A percentile compares a stretch with the other conserved stretches of the same genome.
phyloP scores from a whole-genome alignment of 129 eudicot species.

The Rutidosis leptorrhynchoides region DNA sequence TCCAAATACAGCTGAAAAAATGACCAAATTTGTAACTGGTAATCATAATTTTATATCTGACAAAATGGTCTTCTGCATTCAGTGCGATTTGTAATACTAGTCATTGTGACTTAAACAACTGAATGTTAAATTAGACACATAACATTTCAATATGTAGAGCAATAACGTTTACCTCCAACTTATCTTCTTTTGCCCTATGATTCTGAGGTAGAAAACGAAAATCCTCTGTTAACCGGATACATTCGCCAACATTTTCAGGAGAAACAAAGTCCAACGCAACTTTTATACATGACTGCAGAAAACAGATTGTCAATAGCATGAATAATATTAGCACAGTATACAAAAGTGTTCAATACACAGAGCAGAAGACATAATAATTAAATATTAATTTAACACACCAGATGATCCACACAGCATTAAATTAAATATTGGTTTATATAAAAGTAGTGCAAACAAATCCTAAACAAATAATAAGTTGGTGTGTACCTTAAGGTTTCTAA shows the following conservation, averaged over 20 bases:
- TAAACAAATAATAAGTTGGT: too few species aligned
- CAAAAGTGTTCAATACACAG: too few species aligned
- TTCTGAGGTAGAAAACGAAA: constrained; percentile 49
- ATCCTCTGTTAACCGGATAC: constrained; percentile 50
- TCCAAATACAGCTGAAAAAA: not conserved
- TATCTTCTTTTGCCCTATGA: constrained; percentile 65
- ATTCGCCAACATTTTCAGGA: constrained; percentile 64
- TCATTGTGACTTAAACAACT: not conserved
- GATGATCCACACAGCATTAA: too few species aligned
- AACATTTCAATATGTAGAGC: not conserved
- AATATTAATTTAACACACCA: too few species aligned
- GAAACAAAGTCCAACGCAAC: constrained; percentile 60
- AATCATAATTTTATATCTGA: not conserved
- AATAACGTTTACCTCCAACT: constrained; percentile 48
- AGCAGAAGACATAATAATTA: too few species aligned
- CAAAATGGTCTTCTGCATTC: not conserved
- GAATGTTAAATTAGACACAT: not conserved
- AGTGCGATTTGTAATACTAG: not conserved
- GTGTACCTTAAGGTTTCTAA: constrained; percentile 50
- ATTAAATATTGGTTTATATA: too few species aligned
- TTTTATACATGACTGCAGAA: constrained; percentile 55
- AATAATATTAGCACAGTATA: not conserved
- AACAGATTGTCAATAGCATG: constrained; percentile 11
- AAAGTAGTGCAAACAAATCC: too few species aligned
- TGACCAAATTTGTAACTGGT: not conserved